phyloP scores from a whole-genome alignment of 2,329 filamentous ascomycete genomes.

The Alternaria viburni region DNA sequence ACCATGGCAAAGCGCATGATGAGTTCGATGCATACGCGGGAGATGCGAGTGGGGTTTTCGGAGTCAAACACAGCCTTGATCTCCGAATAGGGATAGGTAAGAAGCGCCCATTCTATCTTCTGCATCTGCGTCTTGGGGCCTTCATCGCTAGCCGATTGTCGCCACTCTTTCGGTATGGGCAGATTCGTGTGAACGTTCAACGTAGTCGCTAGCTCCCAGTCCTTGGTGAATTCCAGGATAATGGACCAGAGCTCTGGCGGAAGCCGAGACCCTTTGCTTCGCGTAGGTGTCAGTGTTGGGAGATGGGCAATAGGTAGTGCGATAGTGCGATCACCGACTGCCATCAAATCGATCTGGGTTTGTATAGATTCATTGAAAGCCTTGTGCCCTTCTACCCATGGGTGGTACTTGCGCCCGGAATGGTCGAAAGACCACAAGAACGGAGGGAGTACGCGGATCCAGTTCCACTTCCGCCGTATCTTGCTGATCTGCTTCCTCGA shows the following conservation, averaged over 20 bases:
- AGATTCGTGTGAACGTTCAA: conserved; percentile 82
- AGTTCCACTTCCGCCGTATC: conserved; percentile 82
- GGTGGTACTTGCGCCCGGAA: conserved; percentile 56
- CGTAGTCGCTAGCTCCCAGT: conserved; percentile 89
- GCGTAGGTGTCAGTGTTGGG: conserved; percentile 40
- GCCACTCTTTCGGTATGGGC: conserved; percentile 75
- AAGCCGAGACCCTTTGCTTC: conserved; percentile 56
- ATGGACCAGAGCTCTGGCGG: conserved; percentile 90
- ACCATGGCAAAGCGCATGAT: conserved; percentile 91
- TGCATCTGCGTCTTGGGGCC: conserved; percentile 75
- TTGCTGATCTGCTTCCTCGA: conserved; percentile 88
- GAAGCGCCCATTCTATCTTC: conserved; percentile 83
- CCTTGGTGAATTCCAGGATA: conserved; percentile 80
- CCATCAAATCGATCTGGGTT: conserved; percentile 77
- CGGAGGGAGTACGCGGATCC: conserved; percentile 81
- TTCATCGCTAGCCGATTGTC: conserved; percentile 65
- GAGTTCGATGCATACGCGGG: conserved; percentile 81
- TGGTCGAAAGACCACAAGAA: conserved; percentile 80
- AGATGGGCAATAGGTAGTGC: conserved; percentile 42
- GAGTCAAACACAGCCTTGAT: conserved; percentile 76
- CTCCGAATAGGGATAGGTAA: conserved; percentile 72
- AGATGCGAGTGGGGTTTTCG: conserved; percentile 76
- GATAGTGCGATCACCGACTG: conserved; percentile 72
- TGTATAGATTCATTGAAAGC: conserved; percentile 77
- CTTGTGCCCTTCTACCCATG: conserved; percentile 65